These are phyloP conservation scores for Candida nemodendra DNA, from an alignment of 805 yeast species.

Conservation along the genomic window DNA sequence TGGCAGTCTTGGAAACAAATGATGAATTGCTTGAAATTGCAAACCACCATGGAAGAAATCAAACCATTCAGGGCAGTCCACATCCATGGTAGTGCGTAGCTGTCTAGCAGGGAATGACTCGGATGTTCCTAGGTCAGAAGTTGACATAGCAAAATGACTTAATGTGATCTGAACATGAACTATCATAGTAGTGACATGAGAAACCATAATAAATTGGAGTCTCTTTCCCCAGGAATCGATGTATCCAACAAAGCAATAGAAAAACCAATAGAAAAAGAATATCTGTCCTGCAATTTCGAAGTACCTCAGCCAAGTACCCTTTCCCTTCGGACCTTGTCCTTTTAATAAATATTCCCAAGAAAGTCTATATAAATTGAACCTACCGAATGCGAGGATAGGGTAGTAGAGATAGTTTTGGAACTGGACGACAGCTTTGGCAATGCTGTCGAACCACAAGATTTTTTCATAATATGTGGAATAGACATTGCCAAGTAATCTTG, in stretches of 20 bases:
- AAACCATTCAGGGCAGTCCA: constrained; percentile 89
- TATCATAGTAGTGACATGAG: constrained; percentile 81
- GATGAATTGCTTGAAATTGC: constrained; percentile 90
- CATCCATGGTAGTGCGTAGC: constrained; percentile 90
- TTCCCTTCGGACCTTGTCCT: constrained; percentile 83
- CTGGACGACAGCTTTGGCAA: constrained; percentile 58
- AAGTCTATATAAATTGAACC: constrained; percentile 79
- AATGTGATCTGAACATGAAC: constrained; percentile 93
- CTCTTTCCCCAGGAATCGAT: constrained; percentile 55
- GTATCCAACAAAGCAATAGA: constrained; percentile 57
- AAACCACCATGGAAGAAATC: constrained; percentile 91
- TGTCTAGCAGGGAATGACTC: constrained; percentile 82
- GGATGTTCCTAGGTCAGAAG: constrained; percentile 76
- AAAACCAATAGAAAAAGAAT: constrained; percentile 79
- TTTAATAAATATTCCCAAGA: constrained; percentile 73
- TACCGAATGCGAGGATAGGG: constrained; percentile 76
- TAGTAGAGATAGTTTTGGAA: constrained; percentile 72
- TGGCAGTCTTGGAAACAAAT: constrained; percentile 84
- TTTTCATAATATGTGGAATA: constrained; percentile 81
- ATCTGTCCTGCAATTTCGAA: constrained; percentile 69
- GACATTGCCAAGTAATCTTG: constrained; percentile 63
- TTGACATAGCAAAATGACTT: constrained; percentile 92
- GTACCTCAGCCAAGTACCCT: constrained; percentile 85
- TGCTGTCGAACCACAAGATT: constrained; percentile 61
- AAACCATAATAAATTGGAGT: constrained; percentile 61